phyloP scores from a whole-genome alignment of 2,329 filamentous ascomycete genomes.

The Hypomyces perniciosus region DNA sequence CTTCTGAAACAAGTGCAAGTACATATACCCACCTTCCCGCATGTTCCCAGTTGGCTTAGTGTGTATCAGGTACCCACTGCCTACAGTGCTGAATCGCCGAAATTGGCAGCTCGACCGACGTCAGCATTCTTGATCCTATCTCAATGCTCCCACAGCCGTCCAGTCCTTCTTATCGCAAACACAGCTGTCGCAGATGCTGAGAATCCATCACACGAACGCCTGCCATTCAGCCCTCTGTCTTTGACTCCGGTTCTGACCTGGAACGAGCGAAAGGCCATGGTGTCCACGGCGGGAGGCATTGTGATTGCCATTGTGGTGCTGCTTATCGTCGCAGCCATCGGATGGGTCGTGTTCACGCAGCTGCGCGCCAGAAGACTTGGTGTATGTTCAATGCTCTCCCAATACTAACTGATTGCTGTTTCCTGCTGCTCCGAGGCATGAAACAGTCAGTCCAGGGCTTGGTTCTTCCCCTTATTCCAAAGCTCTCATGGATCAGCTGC shows the following conservation, averaged over 20 bases:
- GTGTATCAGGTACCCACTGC: background rate
- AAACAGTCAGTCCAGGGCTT: no score
- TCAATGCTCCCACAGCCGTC: no score
- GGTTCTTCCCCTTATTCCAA: background rate
- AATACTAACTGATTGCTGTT: background rate
- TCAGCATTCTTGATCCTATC: background rate
- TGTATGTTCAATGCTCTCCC: conserved; percentile 35
- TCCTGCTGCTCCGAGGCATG: background rate
- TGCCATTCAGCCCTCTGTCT: background rate
- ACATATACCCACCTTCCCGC: background rate
- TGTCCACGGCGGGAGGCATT: conserved; percentile 58
- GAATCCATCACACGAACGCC: no score
- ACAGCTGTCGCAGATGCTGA: no score
- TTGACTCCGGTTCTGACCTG: background rate
- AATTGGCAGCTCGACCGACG: background rate
- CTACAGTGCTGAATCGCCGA: background rate
- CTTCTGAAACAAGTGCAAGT: background rate
- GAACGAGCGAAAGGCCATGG: conserved; percentile 35
- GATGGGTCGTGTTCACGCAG: conserved; percentile 67
- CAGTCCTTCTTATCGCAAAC: no score
- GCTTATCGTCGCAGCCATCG: conserved; percentile 48
- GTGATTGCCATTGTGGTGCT: conserved; percentile 66
- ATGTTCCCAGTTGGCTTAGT: background rate
- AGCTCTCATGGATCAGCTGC: background rate
- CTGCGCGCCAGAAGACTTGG: conserved; percentile 68